These are phyloP conservation scores for Odontarrhena argentea DNA, from an alignment of 345 rosid species.

Conservation along the genomic window DNA sequence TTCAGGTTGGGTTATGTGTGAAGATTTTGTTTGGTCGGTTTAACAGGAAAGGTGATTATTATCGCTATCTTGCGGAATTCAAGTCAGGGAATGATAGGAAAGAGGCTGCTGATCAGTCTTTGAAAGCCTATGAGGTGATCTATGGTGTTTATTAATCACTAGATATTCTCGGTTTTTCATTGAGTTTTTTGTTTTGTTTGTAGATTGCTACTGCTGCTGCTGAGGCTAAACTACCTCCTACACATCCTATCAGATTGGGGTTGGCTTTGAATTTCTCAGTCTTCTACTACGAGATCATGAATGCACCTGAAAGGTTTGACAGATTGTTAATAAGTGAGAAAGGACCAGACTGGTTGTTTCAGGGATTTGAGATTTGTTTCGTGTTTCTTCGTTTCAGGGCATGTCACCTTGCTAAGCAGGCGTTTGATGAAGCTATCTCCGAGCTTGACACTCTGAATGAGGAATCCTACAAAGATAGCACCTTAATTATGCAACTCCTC, in stretches of 20 bases:
- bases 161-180: not conserved
- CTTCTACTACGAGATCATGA: conserved; percentile 77
- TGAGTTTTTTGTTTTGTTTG: conserved; percentile 12
- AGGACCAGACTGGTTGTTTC: conserved; percentile 1
- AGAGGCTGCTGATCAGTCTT: conserved; percentile 62
- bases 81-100: conserved; percentile 56
- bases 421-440: conserved; percentile 74
- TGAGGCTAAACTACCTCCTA: conserved; percentile 61
- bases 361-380: conserved; percentile 17
- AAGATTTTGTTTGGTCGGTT: conserved; percentile 2
- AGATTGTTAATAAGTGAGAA: not conserved
- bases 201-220: conserved; percentile 64
- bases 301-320: conserved; percentile 70
- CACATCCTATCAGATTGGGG: conserved; percentile 76
- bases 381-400: conserved; percentile 47
- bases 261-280: conserved; percentile 80
- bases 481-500: conserved; percentile 72
- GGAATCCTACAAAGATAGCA: conserved; percentile 80
- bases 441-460: conserved; percentile 69
- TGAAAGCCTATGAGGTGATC: conserved; percentile 67
- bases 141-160: not conserved
- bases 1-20: not conserved
- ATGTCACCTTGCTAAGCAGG: conserved; percentile 72
- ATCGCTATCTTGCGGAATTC: conserved; percentile 64
- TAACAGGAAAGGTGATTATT: conserved; percentile 78